Base-by-base conservation (phyloP, 2,329 filamentous ascomycete species). In the Nothopassalora personata region DNA sequence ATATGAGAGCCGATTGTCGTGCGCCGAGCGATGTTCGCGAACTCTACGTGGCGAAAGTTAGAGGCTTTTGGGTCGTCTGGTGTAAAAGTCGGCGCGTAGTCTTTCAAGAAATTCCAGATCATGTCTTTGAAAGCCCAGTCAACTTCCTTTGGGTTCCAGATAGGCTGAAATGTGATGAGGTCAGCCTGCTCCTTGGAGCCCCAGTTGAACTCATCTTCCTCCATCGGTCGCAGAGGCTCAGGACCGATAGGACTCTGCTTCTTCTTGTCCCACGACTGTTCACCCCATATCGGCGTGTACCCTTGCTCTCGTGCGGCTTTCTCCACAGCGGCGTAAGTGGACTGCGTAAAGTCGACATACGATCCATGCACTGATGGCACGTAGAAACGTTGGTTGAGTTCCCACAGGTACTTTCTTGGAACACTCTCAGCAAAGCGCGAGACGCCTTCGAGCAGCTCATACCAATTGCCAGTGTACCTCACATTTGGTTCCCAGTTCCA, bases 111-210 rank as follows among this genome's bases (percentile, higher is more conserved):
- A 67, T 79, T 79, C 76, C 76, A 80, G 70, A 80, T 78, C 56
- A 79, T 78, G 69, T 79, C 73, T 48, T 75, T 75, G 70, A 75
- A 77, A 19, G 73, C 74, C 93, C 93, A 97, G 0, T 85, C 90
- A 0, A 92, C 97, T 60, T 88, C 86, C 39, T 90, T 86, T 0
- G 93, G 92, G 70, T 97, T 89, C 75, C 93, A 97, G 63, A 97
- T 86, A 9, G 93, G 93, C 70, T 92, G 94, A 61, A 97, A 85
- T 0, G 91, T 90, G 70, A 97, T 93, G 66, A 95, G 83, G 73
- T 97, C 93, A 10, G 93, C 91, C 60, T 95, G 89, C 74, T 97
- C 93, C 56, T 84, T 89, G 0, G 94, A 88, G 33, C 93, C 93
- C 92, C 93, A 97, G 53, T 81, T 74, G 71, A 92, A 91, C 64